Evolutionary conservation across 2,329 filamentous ascomycete genomes (phyloP), one percentile per base, ranked within the genome.

Genomic region (Hypoxylon sp.): DNA sequence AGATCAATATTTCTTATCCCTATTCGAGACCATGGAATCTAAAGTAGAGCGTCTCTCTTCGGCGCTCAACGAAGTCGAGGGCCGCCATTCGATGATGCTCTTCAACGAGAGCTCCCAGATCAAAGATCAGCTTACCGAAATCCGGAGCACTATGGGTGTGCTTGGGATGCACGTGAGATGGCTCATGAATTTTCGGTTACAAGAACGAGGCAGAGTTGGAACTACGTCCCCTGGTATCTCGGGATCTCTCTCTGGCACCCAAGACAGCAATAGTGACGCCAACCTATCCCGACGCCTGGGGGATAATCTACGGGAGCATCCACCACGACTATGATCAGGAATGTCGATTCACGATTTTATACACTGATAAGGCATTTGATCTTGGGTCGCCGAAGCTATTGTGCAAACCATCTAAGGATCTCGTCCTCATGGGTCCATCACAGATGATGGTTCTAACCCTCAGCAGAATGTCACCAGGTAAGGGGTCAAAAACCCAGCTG

Each of bases 101-200:
- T 82, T 90, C 73, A 89, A 89, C 71, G 86, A 90, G 75, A 85
- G 87, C 4, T 83, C 88, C 73, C 87, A 85, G 6, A 84, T 90
- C 66, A 87, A 88, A 62, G 87, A 90, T 64, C 86, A 89, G 76
- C 82, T 90, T n/a, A 83, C 85, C 3, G 88, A 90, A 75, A 79
- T 88, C 45, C 81, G 84, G 46, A 87, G 84, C 77, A 87, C 84
- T 69, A 80, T 87, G 65, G 86, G 86, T 55, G 85, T 87, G 72
- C 81, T 89, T 46, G 83, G 84, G 59, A 88, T 88, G 86, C 86
- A 89, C 69, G 84, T 88, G 48, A 84, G 85, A 62, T 88, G 85
- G 85, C 80, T 88, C 28, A 82, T 88, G 75, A 86, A 85, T 65
- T 81, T 83, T 67, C 83, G 83, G 64, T 78, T 84, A 9, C 83